phyloP scores from a whole-genome alignment of 2,329 filamentous ascomycete genomes.

The Pezicula rhizophila region DNA sequence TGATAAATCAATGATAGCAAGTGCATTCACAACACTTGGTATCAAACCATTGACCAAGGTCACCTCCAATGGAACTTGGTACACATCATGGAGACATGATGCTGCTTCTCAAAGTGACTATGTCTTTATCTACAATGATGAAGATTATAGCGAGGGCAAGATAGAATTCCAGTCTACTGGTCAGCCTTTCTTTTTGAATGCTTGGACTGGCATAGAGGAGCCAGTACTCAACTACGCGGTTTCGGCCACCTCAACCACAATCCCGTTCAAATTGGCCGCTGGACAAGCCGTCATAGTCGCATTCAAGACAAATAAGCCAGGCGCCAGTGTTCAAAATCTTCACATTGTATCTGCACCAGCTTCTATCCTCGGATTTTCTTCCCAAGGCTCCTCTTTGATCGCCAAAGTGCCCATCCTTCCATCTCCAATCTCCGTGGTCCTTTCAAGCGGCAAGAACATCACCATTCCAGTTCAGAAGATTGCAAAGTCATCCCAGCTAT shows the following conservation, averaged over 20 bases:
- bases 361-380: too few relatives aligned
- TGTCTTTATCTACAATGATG: constrained; percentile 36
- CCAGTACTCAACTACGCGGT: constrained; percentile 29
- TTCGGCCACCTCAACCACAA: constrained; percentile 20
- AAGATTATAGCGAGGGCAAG: constrained; percentile 16
- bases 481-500: too few relatives aligned
- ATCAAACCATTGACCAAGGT: constrained; percentile 28
- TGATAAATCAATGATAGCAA: constrained; percentile 25
- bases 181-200: constrained; percentile 32
- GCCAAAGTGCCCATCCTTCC: too few relatives aligned
- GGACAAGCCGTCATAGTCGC: constrained; percentile 35
- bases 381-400: too few relatives aligned
- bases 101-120: constrained; percentile 29
- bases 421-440: too few relatives aligned
- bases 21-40: constrained; percentile 25
- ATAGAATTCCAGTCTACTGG: constrained; percentile 26
- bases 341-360: not conserved
- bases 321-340: not conserved
- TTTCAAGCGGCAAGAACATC: too few relatives aligned
- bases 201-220: constrained; percentile 34
- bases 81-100: constrained; percentile 28
- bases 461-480: too few relatives aligned
- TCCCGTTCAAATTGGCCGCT: constrained; percentile 30
- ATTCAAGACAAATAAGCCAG: constrained; percentile 20
- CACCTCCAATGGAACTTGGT: constrained; percentile 26